Base-by-base conservation (phyloP, 1,284 basidiomycete species). In the Inonotus hispidus region DNA sequence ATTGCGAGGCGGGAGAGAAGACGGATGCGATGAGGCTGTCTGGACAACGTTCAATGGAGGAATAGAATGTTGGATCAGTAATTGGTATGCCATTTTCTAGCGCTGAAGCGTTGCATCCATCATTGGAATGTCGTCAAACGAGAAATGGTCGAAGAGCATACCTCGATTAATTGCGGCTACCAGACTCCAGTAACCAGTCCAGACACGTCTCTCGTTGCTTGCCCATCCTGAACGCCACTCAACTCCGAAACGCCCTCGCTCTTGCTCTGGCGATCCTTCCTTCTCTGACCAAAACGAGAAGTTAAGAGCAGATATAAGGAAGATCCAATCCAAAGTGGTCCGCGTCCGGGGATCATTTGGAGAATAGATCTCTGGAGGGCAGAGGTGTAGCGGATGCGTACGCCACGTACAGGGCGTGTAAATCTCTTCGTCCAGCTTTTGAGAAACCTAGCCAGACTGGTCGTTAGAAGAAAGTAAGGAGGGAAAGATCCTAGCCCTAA, bases 271-370 rank as follows among this genome's bases (percentile, higher is more conserved):
- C 16, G 53, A 70, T 0, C 82, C 82, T 60, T 85, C 83, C 47
- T 74, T 77, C 64, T 87, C 82, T 0, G 90, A 92, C 91, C 91
- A 93, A 69, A 93, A 93, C 66, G 84, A 88, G 72, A 93, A 93
- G 71, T 93, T 93, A 53, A 93, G 79, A 1, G 87, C 79, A 0
- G 90, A 90, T 38, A 93, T 84, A 56, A 92, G 78, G 72, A 93
- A 93, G 63, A 93, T 85, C 91, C 91, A 93, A 72, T 92, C 77
- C 32, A 93, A 75, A 27, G 82, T 80, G 41, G 77, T 71, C 67
- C 76, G 79, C 19, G 84, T 87, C 53, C 77, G 72, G 2, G 83
- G 79, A 56, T 85, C 75, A 2, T 72, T 66, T 4, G 78, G 73
- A 39, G 80, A 75, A 68, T 83, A 85, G 0, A 83, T 81, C 63